A percentile compares a stretch with the other conserved stretches of the same genome.
Conservation (phyloP, 1,284 basidiomycete genomes). For the Ceratobasidium sp. region DNA sequence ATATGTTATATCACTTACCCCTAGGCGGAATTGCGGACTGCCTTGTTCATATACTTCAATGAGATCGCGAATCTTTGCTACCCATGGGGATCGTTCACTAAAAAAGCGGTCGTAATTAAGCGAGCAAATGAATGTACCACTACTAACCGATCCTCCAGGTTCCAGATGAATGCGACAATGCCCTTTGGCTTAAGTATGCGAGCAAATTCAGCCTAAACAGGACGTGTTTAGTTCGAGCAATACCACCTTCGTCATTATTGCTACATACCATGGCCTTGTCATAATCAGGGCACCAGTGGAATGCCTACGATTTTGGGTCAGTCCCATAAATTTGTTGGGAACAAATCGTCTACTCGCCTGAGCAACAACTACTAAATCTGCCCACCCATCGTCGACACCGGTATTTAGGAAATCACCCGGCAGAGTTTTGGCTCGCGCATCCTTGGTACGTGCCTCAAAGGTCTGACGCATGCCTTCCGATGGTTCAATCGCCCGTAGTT, state of each 20-base stretch:
- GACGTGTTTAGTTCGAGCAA: neutral
- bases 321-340: neutral
- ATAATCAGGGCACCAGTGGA: conserved; percentile 82
- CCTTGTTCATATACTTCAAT: conserved; percentile 70
- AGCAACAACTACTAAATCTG: conserved; percentile 74
- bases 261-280: conserved; percentile 57
- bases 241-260: neutral
- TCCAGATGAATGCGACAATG: conserved; percentile 74
- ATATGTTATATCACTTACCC: conserved; percentile 64
- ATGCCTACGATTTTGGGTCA: conserved; percentile 59
- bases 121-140: neutral
- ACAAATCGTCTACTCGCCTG: conserved; percentile 57
- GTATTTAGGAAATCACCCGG: conserved; percentile 73
- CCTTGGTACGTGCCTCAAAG: conserved; percentile 62
- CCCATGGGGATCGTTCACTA: conserved; percentile 70
- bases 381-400: conserved; percentile 66
- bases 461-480: conserved; percentile 70
- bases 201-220: conserved; percentile 61
- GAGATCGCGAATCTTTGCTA: conserved; percentile 68
- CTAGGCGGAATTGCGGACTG: conserved; percentile 75
- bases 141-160: conserved; percentile 72
- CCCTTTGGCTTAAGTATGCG: conserved; percentile 74
- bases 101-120: conserved; percentile 19
- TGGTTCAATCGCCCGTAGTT: conserved; percentile 72
- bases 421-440: conserved; percentile 56